phyloP scores from a whole-genome alignment of 768 basidiomycete genomes.

The Mycena latifolia region DNA sequence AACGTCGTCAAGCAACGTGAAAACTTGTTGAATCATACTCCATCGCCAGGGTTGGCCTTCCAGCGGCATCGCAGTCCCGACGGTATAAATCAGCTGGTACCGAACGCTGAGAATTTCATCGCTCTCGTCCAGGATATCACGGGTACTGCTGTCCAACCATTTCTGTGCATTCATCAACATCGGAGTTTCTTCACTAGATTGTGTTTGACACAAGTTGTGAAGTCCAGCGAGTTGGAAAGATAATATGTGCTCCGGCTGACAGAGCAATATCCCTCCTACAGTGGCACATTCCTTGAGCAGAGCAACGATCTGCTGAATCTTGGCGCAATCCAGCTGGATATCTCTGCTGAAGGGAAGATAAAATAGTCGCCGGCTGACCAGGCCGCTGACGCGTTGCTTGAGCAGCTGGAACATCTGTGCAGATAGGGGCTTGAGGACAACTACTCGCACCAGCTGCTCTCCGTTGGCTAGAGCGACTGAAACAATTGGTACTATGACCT shows the following conservation, averaged over 20 bases:
- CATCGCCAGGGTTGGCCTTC: conserved; percentile 59
- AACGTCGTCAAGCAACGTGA: conserved; percentile 44
- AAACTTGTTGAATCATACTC: conserved; percentile 52
- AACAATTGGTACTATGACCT: no score
- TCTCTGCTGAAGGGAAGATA: conserved; percentile 64
- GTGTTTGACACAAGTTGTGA: not conserved
- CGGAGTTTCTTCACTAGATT: not conserved
- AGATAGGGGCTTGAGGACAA: no score
- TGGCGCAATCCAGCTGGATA: conserved; percentile 36
- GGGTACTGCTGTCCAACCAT: conserved; percentile 44
- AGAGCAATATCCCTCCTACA: conserved; percentile 55
- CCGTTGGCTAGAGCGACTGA: no score
- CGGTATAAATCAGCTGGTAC: conserved; percentile 64
- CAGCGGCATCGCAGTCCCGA: conserved; percentile 51
- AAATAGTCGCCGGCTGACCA: conserved; percentile 61
- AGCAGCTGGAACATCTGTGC: no score
- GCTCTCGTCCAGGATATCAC: conserved; percentile 61
- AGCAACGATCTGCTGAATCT: conserved; percentile 40
- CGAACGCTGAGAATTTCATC: conserved; percentile 61
- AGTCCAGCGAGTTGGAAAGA: conserved; percentile 63
- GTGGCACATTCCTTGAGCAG: conserved; percentile 54
- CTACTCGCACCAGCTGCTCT: no score
- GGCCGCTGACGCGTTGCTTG: conserved; percentile 55
- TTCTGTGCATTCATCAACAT: conserved; percentile 41
- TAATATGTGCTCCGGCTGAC: no score